A percentile compares a stretch with the other conserved stretches of the same genome.
Conservation (phyloP, 129 eudicot genomes). For the Tagetes patula region DNA sequence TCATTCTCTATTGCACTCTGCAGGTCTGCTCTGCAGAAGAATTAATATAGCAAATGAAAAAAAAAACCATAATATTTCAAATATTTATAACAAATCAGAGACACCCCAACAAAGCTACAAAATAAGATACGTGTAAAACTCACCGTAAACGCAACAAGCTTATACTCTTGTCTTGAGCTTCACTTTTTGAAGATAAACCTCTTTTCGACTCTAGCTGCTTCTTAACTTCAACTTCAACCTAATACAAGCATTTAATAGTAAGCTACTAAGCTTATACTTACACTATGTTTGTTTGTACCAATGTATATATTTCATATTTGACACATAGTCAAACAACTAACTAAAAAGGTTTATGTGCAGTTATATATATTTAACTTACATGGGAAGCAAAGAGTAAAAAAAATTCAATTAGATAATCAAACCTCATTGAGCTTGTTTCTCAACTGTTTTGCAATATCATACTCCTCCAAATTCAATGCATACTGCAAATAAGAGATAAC, state of each 20-base stretch:
- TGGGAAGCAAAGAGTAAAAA: constrained; percentile 16
- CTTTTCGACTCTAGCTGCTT: constrained; percentile 57
- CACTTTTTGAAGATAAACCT: constrained; percentile 74
- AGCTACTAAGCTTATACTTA: constrained; percentile 20
- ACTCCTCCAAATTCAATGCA: constrained; percentile 90
- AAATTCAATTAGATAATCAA: constrained; percentile 24
- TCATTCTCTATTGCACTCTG: constrained; percentile 86
- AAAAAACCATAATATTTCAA: background rate
- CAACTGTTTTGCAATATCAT: constrained; percentile 81
- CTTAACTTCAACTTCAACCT: constrained; percentile 80
- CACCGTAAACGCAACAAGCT: constrained; percentile 83
- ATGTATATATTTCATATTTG: background rate
- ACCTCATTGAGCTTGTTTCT: constrained; percentile 94
- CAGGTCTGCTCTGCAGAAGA: constrained; percentile 77
- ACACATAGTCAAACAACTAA: background rate
- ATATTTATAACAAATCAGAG: background rate
- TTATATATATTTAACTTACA: background rate
- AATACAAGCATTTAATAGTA: constrained; percentile 22
- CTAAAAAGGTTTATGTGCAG: background rate
- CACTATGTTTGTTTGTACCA: background rate
- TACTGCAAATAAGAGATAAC: constrained; percentile 51
- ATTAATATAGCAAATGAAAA: constrained; percentile 13
- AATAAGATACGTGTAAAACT: constrained; percentile 24
- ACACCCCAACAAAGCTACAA: constrained; percentile 4
- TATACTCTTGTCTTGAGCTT: constrained; percentile 90